Evolutionary conservation across 352 stramenopile genomes (phyloP).

Genomic region (Phytophthora macrochlamydospora): DNA sequence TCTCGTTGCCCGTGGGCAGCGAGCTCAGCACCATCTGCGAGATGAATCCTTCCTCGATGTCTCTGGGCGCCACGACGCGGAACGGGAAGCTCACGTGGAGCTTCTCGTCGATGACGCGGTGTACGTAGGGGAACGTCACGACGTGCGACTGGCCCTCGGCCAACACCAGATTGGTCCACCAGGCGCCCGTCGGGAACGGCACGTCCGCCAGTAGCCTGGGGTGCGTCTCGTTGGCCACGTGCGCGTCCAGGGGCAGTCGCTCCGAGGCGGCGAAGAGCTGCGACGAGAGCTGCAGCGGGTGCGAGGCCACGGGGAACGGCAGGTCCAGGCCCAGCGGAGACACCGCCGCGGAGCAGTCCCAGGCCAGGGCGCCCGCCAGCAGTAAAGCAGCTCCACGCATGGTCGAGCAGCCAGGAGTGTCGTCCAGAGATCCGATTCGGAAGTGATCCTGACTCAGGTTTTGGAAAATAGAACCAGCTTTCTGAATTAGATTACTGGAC

Average conservation of each 20-base stretch:
- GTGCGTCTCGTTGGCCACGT: conserved; percentile 16
- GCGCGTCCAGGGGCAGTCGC: conserved; percentile 29
- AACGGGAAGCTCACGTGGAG: conserved; percentile 82
- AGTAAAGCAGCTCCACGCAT: background rate
- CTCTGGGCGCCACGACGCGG: conserved; percentile 63
- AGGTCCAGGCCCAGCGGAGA: conserved; percentile 29
- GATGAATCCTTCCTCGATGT: conserved; percentile 76
- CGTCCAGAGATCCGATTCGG: conserved; percentile 11
- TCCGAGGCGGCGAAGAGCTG: conserved; percentile 58
- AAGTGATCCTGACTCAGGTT: conserved; percentile 11
- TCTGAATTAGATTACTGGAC: background rate
- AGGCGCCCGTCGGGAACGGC: conserved; percentile 80
- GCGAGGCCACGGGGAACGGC: conserved; percentile 57
- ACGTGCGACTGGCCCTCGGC: conserved; percentile 60
- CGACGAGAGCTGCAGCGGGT: conserved; percentile 56
- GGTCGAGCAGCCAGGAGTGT: background rate
- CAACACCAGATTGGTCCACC: conserved; percentile 86
- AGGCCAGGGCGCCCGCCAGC: conserved; percentile 5
- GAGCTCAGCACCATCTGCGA: conserved; percentile 66
- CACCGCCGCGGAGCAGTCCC: background rate
- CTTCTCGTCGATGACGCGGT: conserved; percentile 58
- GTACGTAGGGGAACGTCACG: conserved; percentile 71
- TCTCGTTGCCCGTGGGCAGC: conserved; percentile 1
- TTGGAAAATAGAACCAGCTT: background rate
- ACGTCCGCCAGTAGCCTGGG: conserved; percentile 45